These are phyloP conservation scores for Ceratocystis variospora DNA, from an alignment of 2,329 filamentous ascomycete genomes.

Conservation along the genomic window DNA sequence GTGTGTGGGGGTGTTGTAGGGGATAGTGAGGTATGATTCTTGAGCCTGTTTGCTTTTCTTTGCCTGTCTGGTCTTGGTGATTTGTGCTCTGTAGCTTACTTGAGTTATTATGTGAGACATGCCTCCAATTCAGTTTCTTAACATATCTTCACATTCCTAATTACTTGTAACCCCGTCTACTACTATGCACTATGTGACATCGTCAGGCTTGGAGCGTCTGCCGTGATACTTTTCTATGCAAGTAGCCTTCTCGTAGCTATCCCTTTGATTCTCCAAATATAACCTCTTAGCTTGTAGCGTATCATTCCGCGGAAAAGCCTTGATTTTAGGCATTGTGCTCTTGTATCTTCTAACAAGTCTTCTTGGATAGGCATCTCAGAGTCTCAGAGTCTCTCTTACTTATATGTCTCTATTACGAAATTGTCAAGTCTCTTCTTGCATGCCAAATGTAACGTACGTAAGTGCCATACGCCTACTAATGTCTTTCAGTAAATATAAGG, in stretches of 20 bases:
- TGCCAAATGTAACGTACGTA: slow-evolving; percentile 1
- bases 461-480: neutral
- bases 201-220: neutral
- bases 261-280: too few species aligned
- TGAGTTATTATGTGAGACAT: neutral
- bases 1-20: too few species aligned
- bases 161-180: too few species aligned
- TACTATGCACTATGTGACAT: too few species aligned
- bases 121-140: neutral
- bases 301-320: too few species aligned
- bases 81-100: neutral
- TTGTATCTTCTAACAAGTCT: neutral
- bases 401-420: neutral
- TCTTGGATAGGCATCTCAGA: too few species aligned
- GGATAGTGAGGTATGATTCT: too few species aligned
- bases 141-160: neutral
- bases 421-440: neutral
- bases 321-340: too few species aligned
- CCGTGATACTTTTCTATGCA: neutral
- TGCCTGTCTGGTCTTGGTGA: neutral
- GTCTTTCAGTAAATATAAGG: neutral
- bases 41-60: neutral
- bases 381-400: neutral
- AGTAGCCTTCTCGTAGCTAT: too few species aligned
- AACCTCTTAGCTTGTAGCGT: too few species aligned